Base-by-base conservation (phyloP, 805 yeast species). In the Teunomyces cretensis region DNA sequence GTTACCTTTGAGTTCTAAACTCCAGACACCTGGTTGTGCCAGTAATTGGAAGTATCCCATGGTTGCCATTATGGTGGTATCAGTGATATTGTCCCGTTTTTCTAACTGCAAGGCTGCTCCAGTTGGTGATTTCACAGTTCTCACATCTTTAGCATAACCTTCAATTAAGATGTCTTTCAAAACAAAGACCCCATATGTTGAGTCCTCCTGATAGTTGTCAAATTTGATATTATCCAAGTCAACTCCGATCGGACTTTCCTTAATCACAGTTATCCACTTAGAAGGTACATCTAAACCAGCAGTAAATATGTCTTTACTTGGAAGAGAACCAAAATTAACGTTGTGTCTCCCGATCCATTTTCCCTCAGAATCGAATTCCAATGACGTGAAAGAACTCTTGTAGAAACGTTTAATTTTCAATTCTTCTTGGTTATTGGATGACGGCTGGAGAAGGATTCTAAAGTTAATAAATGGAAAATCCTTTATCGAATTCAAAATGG, bases 1-100 rank as follows among this genome's bases (percentile, higher is more conserved):
- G 8, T 16, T 42, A 61, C 39, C 64, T 48, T 76, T 76, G 9
- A 83, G 55, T 1, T 56, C 53, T n/a, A 88, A 59, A 2, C 66
- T 60, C 84, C 88, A 87, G 3, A 72, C 38, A 0, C 96, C 96
- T 1, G 95, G 94, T 41, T 71, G 72, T 0, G 86, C 81, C 50
- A 79, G 79, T 38, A 94, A 68, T 63, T 91, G 97, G 43, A 86
- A 79, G 62, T 92, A 92, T 0, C 97, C 97, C 50, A 84, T 70
- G 32, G 86, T 84, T 1, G 83, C 76, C 94, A 92, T 86, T 1
- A 90, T 81, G 31, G 66, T 70, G 0, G 96, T 84, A 51, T 83
- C 88, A 1, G 75, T 67, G n/a, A 49, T 12, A 2, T 14, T 30
- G 3, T 36, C 40, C 2, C 45, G 46, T 5, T 52, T 46, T 0